Conservation (phyloP, 225 moss, liverwort and hornwort species). For the Climacium dendroides region DNA sequence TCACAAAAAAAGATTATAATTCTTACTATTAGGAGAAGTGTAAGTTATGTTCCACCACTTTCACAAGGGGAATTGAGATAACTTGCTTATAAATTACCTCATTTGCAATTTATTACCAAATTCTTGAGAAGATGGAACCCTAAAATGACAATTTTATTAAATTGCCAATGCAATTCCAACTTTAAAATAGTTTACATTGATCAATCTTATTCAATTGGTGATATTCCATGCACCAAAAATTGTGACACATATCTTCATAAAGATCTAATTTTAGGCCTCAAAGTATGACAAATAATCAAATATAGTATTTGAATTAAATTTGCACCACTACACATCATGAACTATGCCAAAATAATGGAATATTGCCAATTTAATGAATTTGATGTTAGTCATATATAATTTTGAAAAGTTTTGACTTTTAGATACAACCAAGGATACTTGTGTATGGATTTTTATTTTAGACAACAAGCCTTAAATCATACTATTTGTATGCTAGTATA, state of each 20-base stretch:
- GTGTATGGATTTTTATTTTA: background rate
- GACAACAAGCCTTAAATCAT: accelerated
- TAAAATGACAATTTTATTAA: background rate
- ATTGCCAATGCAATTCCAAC: accelerated
- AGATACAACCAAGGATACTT: background rate
- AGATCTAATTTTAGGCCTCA: background rate
- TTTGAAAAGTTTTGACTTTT: background rate
- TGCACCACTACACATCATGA: accelerated
- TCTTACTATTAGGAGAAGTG: accelerated
- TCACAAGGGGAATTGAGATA: background rate
- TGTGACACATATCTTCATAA: accelerated
- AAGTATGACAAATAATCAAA: background rate
- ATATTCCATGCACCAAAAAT: accelerated
- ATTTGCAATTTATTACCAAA: background rate
- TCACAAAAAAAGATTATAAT: background rate
- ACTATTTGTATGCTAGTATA: background rate
- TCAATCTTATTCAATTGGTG: background rate
- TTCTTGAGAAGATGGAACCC: background rate
- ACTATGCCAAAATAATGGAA: background rate
- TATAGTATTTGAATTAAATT: background rate
- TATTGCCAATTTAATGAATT: background rate
- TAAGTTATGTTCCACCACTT: background rate
- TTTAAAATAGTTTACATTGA: background rate
- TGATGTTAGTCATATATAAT: background rate
- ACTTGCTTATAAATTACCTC: background rate